Percentiles rank a stretch among this genome's conserved stretches.
Conservation (phyloP, 257 asterid genomes). For the Rauvolfia tetraphylla region DNA sequence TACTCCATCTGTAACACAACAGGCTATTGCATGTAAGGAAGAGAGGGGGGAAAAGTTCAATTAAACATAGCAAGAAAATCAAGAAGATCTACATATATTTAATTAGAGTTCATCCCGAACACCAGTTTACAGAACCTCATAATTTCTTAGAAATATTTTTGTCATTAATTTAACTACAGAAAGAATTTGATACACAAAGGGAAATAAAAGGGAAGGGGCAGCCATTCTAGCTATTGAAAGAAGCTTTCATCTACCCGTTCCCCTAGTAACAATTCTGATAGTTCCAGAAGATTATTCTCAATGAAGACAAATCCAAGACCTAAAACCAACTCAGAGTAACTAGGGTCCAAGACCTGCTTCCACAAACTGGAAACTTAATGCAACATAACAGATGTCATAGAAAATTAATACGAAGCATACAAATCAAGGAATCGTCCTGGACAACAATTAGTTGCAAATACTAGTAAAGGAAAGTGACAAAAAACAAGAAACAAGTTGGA, state of each 20-base stretch:
- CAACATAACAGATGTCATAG: too few species aligned
- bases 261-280: not conserved
- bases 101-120: not conserved
- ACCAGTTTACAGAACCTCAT: not conserved
- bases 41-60: slow-evolving; percentile 16
- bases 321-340: too few species aligned
- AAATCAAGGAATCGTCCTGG: not conserved
- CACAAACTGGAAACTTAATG: not conserved
- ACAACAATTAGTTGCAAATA: not conserved
- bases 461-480: not conserved
- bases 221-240: not conserved
- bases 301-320: not conserved
- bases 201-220: not conserved
- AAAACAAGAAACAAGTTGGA: not conserved
- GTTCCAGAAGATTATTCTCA: not conserved
- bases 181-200: not conserved
- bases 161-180: not conserved
- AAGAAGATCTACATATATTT: not conserved
- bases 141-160: not conserved
- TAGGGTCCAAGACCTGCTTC: not conserved
- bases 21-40: slow-evolving; percentile 17
- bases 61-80: slow-evolving; percentile 10
- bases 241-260: not conserved
- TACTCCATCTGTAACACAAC: slow-evolving; percentile 71
- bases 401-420: not conserved